These are phyloP conservation scores for Leccinum boreale DNA, from an alignment of 768 basidiomycete species.

Conservation along the genomic window DNA sequence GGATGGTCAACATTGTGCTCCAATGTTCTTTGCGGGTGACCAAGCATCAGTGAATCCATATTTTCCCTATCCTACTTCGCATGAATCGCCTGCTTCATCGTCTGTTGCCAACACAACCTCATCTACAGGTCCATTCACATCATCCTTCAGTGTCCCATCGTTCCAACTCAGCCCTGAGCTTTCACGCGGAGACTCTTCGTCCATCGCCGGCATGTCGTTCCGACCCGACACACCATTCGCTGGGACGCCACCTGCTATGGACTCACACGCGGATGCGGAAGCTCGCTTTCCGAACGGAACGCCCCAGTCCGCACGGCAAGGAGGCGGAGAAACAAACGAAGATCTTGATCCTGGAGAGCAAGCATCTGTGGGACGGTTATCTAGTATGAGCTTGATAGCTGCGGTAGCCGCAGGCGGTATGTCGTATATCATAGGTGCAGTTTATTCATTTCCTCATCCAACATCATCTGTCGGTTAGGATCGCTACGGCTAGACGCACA, in stretches of 20 bases:
- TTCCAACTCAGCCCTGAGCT: conserved; percentile 18
- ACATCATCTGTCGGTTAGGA: conserved; percentile 35
- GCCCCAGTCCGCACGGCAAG: conserved; percentile 14
- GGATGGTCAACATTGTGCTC: conserved; percentile 11
- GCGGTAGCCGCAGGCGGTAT: conserved; percentile 77
- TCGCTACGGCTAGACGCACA: conserved; percentile 54
- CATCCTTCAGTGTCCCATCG: conserved; percentile 11
- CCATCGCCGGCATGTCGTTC: conserved; percentile 10
- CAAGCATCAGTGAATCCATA: conserved; percentile 44
- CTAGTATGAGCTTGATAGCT: conserved; percentile 92
- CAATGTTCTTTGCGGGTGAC: conserved; percentile 8
- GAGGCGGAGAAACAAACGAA: conserved; percentile 33
- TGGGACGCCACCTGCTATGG: conserved; percentile 2
- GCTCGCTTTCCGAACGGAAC: conserved; percentile 9
- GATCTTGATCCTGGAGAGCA: conserved; percentile 54
- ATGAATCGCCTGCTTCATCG: conserved; percentile 26
- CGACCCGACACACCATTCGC: conserved; percentile 14
- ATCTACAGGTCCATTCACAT: conserved; percentile 14
- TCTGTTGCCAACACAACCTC: conserved; percentile 14
- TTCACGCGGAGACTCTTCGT: conserved; percentile 12
- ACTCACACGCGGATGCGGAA: conserved; percentile 11
- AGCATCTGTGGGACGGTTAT: conserved; percentile 79
- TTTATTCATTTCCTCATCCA: conserved; percentile 6
- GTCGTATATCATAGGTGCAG: conserved; percentile 21
- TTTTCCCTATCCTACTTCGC: conserved; percentile 43